These are phyloP conservation scores for Circinella minor DNA, from an alignment of 371 early-diverging fungal genomes.

Conservation along the genomic window DNA sequence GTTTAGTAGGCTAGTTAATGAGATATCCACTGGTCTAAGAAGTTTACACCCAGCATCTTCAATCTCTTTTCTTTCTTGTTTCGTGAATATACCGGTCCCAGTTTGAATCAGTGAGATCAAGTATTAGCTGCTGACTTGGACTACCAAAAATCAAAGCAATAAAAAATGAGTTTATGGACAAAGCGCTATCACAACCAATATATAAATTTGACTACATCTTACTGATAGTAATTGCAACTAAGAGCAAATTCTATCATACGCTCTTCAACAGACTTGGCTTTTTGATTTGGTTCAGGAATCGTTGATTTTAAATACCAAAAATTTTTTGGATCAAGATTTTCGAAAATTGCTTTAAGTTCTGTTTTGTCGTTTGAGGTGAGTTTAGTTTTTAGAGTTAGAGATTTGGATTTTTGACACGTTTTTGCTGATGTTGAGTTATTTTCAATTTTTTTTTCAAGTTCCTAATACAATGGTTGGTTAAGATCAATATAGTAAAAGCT, in stretches of 20 bases:
- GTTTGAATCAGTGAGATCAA: background rate
- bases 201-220: background rate
- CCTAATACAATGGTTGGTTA: background rate
- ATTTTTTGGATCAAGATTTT: background rate
- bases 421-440: background rate
- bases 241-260: background rate
- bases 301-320: background rate
- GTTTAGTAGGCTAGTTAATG: background rate
- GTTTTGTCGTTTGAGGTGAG: background rate
- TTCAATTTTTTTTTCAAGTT: background rate
- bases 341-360: background rate
- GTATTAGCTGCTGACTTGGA: conserved; percentile 3
- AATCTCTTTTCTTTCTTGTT: background rate
- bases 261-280: background rate
- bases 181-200: too few species aligned
- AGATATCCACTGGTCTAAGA: background rate
- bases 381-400: background rate
- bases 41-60: background rate
- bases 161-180: too few species aligned
- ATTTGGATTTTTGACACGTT: background rate
- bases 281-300: background rate
- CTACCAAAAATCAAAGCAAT: background rate
- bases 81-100: background rate
- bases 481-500: background rate
- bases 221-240: background rate